Evolutionary conservation across 257 asterid species (phyloP).

Genomic region (Jacaranda mimosifolia): DNA sequence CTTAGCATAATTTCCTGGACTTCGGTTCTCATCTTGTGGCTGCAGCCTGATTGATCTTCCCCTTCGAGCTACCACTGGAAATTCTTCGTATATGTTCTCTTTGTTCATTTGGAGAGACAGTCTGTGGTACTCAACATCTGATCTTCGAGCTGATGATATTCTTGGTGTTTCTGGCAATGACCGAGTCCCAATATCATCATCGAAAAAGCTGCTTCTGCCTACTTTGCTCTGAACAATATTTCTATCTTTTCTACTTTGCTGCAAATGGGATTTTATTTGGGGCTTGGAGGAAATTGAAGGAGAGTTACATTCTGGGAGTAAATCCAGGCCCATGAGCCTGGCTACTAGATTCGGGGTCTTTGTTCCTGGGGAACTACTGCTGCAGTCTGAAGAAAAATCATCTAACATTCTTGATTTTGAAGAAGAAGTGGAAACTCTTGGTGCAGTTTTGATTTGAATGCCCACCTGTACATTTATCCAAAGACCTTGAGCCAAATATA

Average conservation of each 20-base stretch:
- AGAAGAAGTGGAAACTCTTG: conserved; percentile 49
- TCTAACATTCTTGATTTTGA: conserved; percentile 44
- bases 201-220: conserved; percentile 24
- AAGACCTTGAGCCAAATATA: background rate
- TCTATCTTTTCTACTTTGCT: conserved; percentile 28
- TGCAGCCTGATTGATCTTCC: conserved; percentile 24
- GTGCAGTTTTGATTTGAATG: conserved; percentile 66
- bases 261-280: conserved; percentile 27
- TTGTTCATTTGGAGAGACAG: conserved; percentile 72
- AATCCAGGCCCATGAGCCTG: conserved; percentile 88
- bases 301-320: conserved; percentile 63
- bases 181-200: conserved; percentile 48
- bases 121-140: conserved; percentile 71
- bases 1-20: conserved; percentile 54
- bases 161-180: conserved; percentile 89
- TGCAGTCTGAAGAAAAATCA: conserved; percentile 50
- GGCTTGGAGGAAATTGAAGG: conserved; percentile 48
- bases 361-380: conserved; percentile 59
- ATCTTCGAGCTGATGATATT: conserved; percentile 59
- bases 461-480: conserved; percentile 54
- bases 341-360: conserved; percentile 82
- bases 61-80: conserved; percentile 34
- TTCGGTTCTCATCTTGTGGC: conserved; percentile 42
- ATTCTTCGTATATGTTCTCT: conserved; percentile 48
- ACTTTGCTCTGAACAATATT: conserved; percentile 33